Percentiles rank a stretch among this genome's conserved stretches.
These are phyloP conservation scores for Wickerhamiella azyma DNA, from an alignment of 805 yeast genomes.

Conservation along the genomic window DNA sequence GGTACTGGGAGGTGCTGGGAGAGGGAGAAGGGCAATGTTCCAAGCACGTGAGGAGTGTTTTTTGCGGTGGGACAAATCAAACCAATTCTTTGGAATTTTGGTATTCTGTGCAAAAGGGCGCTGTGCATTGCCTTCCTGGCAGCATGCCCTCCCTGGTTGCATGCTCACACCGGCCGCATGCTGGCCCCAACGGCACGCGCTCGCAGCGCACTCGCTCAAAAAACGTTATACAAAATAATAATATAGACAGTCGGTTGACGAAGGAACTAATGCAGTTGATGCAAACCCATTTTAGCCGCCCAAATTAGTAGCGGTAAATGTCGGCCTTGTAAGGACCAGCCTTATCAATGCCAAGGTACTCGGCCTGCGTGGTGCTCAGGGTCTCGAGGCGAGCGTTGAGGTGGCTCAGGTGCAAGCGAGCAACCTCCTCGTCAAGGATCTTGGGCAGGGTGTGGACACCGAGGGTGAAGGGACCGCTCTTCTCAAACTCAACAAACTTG, in stretches of 20 bases:
- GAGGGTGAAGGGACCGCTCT: slow-evolving; percentile 77
- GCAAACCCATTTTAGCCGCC: slow-evolving; percentile 10
- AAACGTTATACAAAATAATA: background rate
- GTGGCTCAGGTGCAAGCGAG: slow-evolving; percentile 90
- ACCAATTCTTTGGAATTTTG: no score
- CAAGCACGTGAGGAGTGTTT: no score
- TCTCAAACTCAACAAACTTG: slow-evolving; percentile 76
- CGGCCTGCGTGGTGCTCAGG: slow-evolving; percentile 71
- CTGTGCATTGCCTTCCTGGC: no score
- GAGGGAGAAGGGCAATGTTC: background rate
- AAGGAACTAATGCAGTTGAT: slow-evolving; percentile 21
- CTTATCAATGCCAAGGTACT: slow-evolving; percentile 79
- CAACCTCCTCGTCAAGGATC: slow-evolving; percentile 97
- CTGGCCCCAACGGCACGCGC: no score
- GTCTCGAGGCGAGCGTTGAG: slow-evolving; percentile 77
- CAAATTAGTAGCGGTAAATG: slow-evolving; percentile 81
- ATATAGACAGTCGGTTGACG: slow-evolving; percentile 12
- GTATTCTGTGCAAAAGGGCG: no score
- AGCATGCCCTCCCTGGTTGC: no score
- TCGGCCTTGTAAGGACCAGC: slow-evolving; percentile 98
- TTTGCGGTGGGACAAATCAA: no score
- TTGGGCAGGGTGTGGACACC: slow-evolving; percentile 97
- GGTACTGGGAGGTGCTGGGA: background rate
- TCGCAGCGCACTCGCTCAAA: no score
- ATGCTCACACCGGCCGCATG: no score